A percentile compares a stretch with the other conserved stretches of the same genome.
These are phyloP conservation scores for Penicillium mononematosum DNA, from an alignment of 495 filamentous ascomycete genomes.

Conservation along the genomic window DNA sequence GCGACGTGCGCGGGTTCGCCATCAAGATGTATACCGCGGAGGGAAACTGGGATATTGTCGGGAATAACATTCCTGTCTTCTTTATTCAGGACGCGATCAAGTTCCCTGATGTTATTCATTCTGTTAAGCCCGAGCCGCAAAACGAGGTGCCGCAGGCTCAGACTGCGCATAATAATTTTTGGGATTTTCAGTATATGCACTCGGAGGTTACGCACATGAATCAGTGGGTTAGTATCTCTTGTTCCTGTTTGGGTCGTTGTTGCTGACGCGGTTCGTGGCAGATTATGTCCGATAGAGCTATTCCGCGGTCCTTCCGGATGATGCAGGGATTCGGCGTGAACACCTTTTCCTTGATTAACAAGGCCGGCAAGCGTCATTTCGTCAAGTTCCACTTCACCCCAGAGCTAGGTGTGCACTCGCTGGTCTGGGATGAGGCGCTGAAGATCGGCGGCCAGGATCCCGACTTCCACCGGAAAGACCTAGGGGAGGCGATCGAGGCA, in stretches of 20 bases:
- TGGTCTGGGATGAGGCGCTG: conserved; percentile 86
- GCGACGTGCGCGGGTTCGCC: conserved; percentile 80
- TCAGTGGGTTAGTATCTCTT: conserved; percentile 60
- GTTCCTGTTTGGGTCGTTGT: background rate
- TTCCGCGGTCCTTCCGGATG: conserved; percentile 80
- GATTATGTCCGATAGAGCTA: conserved; percentile 76
- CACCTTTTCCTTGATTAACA: conserved; percentile 73
- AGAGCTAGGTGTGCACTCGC: conserved; percentile 74
- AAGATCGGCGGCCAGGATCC: conserved; percentile 81
- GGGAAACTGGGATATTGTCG: conserved; percentile 68
- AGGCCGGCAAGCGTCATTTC: conserved; percentile 67
- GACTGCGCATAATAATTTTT: conserved; percentile 62
- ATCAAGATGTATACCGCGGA: conserved; percentile 67
- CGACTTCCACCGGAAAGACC: conserved; percentile 84
- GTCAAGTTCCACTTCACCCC: conserved; percentile 84
- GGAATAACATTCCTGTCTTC: conserved; percentile 74
- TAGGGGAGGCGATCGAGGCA: conserved; percentile 75
- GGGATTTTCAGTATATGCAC: conserved; percentile 55
- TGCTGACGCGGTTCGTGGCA: conserved; percentile 11
- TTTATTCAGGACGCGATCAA: conserved; percentile 74
- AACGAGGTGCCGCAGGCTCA: conserved; percentile 67
- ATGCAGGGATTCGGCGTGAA: conserved; percentile 94
- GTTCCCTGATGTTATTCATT: conserved; percentile 72
- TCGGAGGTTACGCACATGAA: conserved; percentile 82
- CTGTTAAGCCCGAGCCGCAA: conserved; percentile 79